phyloP scores from a whole-genome alignment of 257 asterid species.

The Lycium barbarum region DNA sequence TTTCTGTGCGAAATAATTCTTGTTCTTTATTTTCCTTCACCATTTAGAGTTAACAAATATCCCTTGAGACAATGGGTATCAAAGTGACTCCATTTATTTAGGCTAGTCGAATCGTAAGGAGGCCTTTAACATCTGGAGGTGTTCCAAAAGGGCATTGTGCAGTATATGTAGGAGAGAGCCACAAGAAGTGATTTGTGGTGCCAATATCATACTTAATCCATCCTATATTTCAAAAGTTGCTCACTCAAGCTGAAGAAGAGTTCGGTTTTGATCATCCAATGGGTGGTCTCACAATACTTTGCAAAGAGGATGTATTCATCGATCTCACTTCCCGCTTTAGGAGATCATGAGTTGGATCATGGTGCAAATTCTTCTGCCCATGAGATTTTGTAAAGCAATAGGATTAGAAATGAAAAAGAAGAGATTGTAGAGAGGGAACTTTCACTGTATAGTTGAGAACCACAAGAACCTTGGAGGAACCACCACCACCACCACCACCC shows the following conservation, averaged over 20 bases:
- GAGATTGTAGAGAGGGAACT: neutral
- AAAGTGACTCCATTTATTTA: slow-evolving; percentile 13
- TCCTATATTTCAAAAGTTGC: neutral
- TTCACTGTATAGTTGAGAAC: neutral
- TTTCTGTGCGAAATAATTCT: neutral
- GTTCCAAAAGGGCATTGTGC: neutral
- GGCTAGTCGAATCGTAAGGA: neutral
- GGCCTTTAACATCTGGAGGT: neutral
- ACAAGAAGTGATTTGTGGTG: neutral
- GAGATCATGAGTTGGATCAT: too few relatives aligned
- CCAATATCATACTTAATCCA: neutral
- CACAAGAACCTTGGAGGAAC: neutral
- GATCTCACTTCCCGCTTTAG: too few relatives aligned
- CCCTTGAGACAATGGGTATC: neutral
- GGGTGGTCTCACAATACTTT: too few relatives aligned
- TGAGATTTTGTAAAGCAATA: too few relatives aligned
- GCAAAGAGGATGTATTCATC: too few relatives aligned
- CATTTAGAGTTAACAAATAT: neutral
- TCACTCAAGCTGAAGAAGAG: too few relatives aligned
- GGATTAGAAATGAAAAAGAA: too few relatives aligned
- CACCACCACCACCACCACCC: too few relatives aligned
- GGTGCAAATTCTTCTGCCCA: too few relatives aligned
- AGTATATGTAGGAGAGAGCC: neutral
- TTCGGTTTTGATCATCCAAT: too few relatives aligned
- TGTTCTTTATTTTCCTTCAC: neutral